phyloP scores from a whole-genome alignment of 345 rosid genomes.

The Laguncularia racemosa region DNA sequence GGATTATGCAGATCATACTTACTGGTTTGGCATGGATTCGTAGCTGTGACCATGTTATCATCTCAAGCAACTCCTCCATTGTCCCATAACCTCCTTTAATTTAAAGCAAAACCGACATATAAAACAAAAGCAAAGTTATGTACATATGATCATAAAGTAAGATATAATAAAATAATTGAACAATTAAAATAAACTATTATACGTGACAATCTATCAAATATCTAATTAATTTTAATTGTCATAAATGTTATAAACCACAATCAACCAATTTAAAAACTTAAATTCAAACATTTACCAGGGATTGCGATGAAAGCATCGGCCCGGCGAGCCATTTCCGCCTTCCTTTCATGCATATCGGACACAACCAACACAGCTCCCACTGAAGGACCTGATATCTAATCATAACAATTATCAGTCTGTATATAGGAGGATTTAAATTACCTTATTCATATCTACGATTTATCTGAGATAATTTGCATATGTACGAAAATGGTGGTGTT shows the following conservation, averaged over 20 bases:
- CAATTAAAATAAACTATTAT: too few relatives aligned
- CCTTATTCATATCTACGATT: too few relatives aligned
- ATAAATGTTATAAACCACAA: too few relatives aligned
- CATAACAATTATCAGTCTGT: neutral
- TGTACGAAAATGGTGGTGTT: neutral
- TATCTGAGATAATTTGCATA: neutral
- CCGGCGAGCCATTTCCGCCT: slow-evolving; percentile 76
- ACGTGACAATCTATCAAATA: too few relatives aligned
- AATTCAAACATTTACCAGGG: slow-evolving; percentile 33
- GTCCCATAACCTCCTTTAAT: slow-evolving; percentile 13
- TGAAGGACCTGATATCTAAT: slow-evolving; percentile 70
- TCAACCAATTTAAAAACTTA: too few relatives aligned
- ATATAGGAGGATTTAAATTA: too few relatives aligned
- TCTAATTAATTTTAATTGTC: too few relatives aligned
- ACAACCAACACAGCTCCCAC: slow-evolving; percentile 83
- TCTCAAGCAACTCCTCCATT: slow-evolving; percentile 12
- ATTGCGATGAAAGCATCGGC: slow-evolving; percentile 79
- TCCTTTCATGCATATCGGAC: slow-evolving; percentile 78
- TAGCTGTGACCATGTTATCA: slow-evolving; percentile 12
- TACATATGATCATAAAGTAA: neutral
- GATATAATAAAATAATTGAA: too few relatives aligned
- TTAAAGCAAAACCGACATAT: neutral
- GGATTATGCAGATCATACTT: neutral
- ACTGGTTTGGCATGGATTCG: slow-evolving; percentile 12
- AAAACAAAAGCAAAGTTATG: neutral